A percentile compares a stretch with the other conserved stretches of the same genome.
Conservation (phyloP, 768 basidiomycete species). For the Mycena olivaceomarginata region DNA sequence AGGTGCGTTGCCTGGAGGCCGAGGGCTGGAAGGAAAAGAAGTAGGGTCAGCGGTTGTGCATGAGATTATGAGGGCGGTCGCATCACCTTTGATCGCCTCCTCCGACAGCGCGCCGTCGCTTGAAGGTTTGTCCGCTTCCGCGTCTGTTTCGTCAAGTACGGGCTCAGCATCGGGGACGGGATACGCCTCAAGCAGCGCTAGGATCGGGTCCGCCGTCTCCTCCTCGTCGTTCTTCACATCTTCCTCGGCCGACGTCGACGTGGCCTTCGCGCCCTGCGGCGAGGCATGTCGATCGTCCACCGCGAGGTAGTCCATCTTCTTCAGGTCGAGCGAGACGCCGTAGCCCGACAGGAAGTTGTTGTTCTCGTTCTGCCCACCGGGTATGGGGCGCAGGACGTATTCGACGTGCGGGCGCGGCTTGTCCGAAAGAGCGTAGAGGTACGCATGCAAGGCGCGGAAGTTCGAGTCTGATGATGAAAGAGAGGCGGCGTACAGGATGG, state of each 20-base stretch:
- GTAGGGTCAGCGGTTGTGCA: no score
- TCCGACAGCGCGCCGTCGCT: no score
- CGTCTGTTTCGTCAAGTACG: no score
- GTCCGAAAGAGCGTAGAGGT: constrained; percentile 72
- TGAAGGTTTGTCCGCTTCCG: no score
- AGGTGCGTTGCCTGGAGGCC: constrained; percentile 87
- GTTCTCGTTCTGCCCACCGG: constrained; percentile 22
- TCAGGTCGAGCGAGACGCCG: constrained; percentile 93
- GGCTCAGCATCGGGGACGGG: no score
- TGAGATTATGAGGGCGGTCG: no score
- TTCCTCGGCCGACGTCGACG: no score
- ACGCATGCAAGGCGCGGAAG: constrained; percentile 82
- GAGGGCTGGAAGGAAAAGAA: constrained; percentile 63
- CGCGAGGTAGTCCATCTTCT: constrained; percentile 97
- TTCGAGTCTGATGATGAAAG: no score
- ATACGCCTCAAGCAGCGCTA: no score
- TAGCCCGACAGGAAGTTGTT: constrained; percentile 86
- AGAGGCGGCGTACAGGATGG: constrained; percentile 87
- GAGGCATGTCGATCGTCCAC: constrained; percentile 85
- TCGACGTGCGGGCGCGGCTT: constrained; percentile 70
- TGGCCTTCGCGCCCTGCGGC: no score
- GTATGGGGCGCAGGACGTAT: constrained; percentile 84
- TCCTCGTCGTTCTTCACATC: no score
- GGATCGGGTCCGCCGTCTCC: constrained; percentile 21
- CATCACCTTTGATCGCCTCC: no score